Percentiles rank a stretch among this genome's conserved stretches.
phyloP scores from a whole-genome alignment of 768 basidiomycete species.

The Phylloporus arenicola region DNA sequence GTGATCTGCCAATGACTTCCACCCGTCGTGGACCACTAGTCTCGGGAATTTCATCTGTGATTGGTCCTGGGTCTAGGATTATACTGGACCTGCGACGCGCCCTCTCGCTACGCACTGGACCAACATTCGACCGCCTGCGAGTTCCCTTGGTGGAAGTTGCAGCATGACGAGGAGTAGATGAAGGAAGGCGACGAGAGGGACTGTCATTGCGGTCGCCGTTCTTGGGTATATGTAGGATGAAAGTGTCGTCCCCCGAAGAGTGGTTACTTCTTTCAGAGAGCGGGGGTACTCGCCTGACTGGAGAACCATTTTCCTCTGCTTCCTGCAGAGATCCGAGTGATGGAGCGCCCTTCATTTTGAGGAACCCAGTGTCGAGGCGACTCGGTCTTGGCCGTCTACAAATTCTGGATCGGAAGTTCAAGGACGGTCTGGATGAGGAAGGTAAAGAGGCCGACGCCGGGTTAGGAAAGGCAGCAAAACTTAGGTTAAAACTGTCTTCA shows the following conservation, averaged over 20 bases:
- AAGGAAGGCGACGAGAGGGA: slow-evolving; percentile 46
- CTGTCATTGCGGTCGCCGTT: slow-evolving; percentile 35
- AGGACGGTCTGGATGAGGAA: slow-evolving; percentile 28
- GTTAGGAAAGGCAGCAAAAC: slow-evolving; percentile 35
- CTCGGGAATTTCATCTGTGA: slow-evolving; percentile 32
- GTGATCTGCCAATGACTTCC: slow-evolving; percentile 41
- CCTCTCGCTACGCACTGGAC: slow-evolving; percentile 71
- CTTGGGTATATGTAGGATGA: slow-evolving; percentile 30
- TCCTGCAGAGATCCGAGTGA: slow-evolving; percentile 63
- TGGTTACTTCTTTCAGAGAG: slow-evolving; percentile 67
- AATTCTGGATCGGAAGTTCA: slow-evolving; percentile 11
- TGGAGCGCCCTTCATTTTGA: slow-evolving; percentile 46
- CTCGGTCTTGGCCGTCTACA: slow-evolving; percentile 53
- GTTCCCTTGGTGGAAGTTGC: slow-evolving; percentile 34
- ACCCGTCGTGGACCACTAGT: slow-evolving; percentile 38
- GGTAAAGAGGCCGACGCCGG: slow-evolving; percentile 31
- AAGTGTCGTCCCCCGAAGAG: slow-evolving; percentile 21
- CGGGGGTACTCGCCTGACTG: slow-evolving; percentile 31
- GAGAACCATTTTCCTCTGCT: slow-evolving; percentile 56
- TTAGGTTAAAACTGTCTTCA: slow-evolving; percentile 66
- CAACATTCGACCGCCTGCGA: slow-evolving; percentile 68
- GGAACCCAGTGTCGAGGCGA: slow-evolving; percentile 65
- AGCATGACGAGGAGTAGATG: slow-evolving; percentile 38
- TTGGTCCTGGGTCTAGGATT: slow-evolving; percentile 65
- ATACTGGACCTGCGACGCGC: slow-evolving; percentile 70